Evolutionary conservation across 2,329 filamentous ascomycete species (phyloP).

Genomic region (Penicillium sp.): DNA sequence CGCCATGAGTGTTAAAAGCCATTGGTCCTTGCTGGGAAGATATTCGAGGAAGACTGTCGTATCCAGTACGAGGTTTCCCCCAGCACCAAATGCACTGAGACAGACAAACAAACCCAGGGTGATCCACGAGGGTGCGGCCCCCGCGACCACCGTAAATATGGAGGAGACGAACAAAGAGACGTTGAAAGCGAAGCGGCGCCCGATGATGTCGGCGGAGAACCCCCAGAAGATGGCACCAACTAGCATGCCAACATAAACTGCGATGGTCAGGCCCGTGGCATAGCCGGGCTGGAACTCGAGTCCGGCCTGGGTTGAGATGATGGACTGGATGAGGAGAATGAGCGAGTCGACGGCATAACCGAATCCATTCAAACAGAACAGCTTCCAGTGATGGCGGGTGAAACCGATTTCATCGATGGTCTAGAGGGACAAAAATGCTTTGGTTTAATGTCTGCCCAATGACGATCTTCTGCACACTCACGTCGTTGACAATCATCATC

Average conservation of each 20-base stretch:
- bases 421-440: neutral
- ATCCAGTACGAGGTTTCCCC: constrained; percentile 67
- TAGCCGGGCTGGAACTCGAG: constrained; percentile 33
- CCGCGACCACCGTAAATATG: constrained; percentile 66
- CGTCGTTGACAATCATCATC: constrained; percentile 44
- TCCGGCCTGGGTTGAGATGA: constrained; percentile 29
- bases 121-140: constrained; percentile 69
- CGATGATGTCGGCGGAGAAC: constrained; percentile 68
- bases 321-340: constrained; percentile 42
- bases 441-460: neutral
- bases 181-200: constrained; percentile 71
- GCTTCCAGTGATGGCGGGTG: constrained; percentile 63
- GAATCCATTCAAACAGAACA: constrained; percentile 67
- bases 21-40: constrained; percentile 63
- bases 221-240: constrained; percentile 67
- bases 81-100: constrained; percentile 66
- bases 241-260: constrained; percentile 48
- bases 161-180: constrained; percentile 66
- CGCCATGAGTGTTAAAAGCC: constrained; percentile 52
- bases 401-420: constrained; percentile 63
- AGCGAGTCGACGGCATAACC: constrained; percentile 52
- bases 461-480: constrained; percentile 8
- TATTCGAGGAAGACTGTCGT: constrained; percentile 65
- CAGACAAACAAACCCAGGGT: constrained; percentile 67
- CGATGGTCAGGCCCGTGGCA: constrained; percentile 43